Conservation (phyloP, 108 stramenopile species). For the Nannochloropsis granulata region DNA sequence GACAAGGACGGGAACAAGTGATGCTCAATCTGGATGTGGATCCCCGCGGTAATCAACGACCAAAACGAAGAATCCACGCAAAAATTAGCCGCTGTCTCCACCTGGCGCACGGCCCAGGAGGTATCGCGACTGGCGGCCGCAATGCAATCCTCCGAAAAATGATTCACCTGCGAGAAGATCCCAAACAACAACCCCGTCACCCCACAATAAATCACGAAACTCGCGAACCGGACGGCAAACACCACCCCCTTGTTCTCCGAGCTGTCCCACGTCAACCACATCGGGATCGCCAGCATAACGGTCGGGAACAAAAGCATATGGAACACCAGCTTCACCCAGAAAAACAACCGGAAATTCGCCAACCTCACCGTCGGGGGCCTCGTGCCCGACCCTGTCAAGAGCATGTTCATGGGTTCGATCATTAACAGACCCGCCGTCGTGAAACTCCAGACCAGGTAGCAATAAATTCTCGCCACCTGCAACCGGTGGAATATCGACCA, state of each 20-base stretch:
- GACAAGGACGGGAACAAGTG: slow-evolving; percentile 31
- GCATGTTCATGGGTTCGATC: neutral
- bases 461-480: neutral
- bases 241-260: neutral
- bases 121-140: neutral
- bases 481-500: neutral
- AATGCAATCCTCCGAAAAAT: neutral
- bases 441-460: neutral
- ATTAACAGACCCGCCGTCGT: neutral
- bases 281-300: neutral
- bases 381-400: neutral
- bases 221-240: neutral
- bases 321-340: neutral
- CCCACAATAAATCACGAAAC: neutral
- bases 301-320: neutral
- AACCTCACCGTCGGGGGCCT: neutral
- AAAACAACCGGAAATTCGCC: neutral
- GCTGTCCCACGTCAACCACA: neutral
- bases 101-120: neutral
- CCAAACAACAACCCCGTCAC: neutral
- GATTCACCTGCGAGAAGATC: neutral
- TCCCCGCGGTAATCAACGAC: slow-evolving; percentile 5
- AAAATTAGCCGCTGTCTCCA: neutral
- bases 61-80: neutral
- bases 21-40: slow-evolving; percentile 39